phyloP scores from a whole-genome alignment of 345 rosid genomes.

The Lagerstroemia speciosa region DNA sequence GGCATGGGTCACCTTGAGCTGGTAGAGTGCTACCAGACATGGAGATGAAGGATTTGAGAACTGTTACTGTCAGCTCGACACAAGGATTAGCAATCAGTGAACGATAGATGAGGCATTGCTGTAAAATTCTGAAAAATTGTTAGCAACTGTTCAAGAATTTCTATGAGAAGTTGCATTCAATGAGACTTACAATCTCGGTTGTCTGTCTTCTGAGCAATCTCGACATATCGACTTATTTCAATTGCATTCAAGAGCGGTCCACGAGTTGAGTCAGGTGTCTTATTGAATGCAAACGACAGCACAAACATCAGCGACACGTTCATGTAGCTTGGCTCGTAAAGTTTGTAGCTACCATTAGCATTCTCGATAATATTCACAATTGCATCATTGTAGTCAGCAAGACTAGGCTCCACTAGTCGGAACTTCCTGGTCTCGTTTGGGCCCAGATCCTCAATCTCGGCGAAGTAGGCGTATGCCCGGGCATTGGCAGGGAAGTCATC shows the following conservation, averaged over 20 bases:
- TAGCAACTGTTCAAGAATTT: neutral
- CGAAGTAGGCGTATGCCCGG: conserved; percentile 84
- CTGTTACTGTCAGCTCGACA: conserved; percentile 34
- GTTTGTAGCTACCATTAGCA: conserved; percentile 82
- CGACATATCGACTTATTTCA: conserved; percentile 77
- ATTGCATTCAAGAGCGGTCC: conserved; percentile 89
- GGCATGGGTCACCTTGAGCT: conserved; percentile 84
- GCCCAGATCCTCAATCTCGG: conserved; percentile 78
- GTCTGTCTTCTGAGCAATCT: conserved; percentile 56
- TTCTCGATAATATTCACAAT: conserved; percentile 91
- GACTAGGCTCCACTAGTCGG: conserved; percentile 49
- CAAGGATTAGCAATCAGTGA: neutral
- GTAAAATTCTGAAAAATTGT: neutral
- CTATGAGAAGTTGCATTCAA: neutral
- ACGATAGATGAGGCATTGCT: neutral
- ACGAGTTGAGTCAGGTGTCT: conserved; percentile 69
- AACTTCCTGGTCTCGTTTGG: conserved; percentile 72
- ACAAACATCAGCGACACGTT: conserved; percentile 69
- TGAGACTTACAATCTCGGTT: conserved; percentile 48
- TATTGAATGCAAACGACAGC: conserved; percentile 61
- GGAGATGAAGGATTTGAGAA: conserved; percentile 42
- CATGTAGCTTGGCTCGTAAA: conserved; percentile 98
- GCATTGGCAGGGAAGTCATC: conserved; percentile 95
- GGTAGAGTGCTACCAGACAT: conserved; percentile 44
- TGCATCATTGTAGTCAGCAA: conserved; percentile 78